Conservation (phyloP, 805 yeast species). For the Ogataea siamensis region DNA sequence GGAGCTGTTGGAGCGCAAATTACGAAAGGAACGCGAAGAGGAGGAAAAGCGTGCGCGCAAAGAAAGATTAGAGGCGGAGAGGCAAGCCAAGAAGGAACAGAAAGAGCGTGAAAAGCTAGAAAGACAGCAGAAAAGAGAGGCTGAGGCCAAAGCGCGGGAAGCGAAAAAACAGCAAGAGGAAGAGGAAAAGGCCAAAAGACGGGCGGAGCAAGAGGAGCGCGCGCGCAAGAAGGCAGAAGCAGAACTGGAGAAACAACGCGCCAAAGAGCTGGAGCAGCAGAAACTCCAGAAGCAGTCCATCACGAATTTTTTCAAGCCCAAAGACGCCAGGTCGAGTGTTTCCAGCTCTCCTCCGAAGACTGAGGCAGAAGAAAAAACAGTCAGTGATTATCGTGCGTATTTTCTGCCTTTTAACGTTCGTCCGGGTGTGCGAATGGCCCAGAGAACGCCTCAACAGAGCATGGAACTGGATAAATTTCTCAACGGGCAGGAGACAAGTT, state of each 20-base stretch:
- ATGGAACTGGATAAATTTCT: slow-evolving; percentile 17
- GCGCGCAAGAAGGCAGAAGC: slow-evolving; percentile 21
- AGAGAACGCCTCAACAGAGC: slow-evolving; percentile 4
- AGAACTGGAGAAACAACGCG: slow-evolving; percentile 22
- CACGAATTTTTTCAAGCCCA: slow-evolving; percentile 34
- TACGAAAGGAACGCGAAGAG: slow-evolving; percentile 14
- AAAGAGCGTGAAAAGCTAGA: slow-evolving; percentile 28
- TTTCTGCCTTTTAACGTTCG: slow-evolving; percentile 32
- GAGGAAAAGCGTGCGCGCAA: slow-evolving; percentile 21
- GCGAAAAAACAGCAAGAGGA: slow-evolving; percentile 30
- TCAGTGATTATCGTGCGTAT: slow-evolving; percentile 23
- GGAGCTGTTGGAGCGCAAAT: slow-evolving; percentile 10
- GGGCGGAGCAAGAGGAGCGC: slow-evolving; percentile 35
- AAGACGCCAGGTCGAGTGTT: slow-evolving; percentile 2
- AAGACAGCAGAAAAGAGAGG: slow-evolving; percentile 26
- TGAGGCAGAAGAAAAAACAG: slow-evolving; percentile 1
- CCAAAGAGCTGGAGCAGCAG: slow-evolving; percentile 25
- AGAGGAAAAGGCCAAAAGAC: slow-evolving; percentile 36
- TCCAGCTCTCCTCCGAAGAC: slow-evolving; percentile 5
- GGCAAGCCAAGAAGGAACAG: slow-evolving; percentile 30
- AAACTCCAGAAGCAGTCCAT: slow-evolving; percentile 31
- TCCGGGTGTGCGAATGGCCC: slow-evolving; percentile 24
- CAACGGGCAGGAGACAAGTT: slow-evolving; percentile 13
- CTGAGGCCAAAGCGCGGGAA: slow-evolving; percentile 31
- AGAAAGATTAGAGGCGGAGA: slow-evolving; percentile 30